phyloP scores from a whole-genome alignment of 2,329 filamentous ascomycete genomes.

The Blumeriella jaapii region DNA sequence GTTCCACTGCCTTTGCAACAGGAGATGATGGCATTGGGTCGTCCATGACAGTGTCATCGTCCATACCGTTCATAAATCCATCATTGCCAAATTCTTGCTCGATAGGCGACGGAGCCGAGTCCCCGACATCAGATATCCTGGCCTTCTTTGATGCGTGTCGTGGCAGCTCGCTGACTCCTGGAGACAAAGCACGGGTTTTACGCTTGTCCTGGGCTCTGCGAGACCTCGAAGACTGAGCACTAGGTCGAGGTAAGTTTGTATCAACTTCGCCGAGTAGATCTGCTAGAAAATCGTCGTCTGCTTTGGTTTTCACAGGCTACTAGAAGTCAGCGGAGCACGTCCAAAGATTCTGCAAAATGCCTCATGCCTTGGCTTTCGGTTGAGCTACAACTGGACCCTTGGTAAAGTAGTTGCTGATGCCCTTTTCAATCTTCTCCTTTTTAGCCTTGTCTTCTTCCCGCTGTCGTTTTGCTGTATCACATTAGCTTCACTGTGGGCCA shows the following conservation, averaged over 20 bases:
- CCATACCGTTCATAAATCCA: conserved; percentile 40
- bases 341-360: background rate
- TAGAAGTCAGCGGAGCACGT: conserved; percentile 16
- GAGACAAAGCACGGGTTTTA: conserved; percentile 71
- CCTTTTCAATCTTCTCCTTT: conserved; percentile 76
- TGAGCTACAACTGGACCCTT: conserved; percentile 56
- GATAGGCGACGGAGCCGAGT: conserved; percentile 35
- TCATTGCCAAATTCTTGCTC: conserved; percentile 45
- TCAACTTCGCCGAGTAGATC: conserved; percentile 82
- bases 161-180: conserved; percentile 43
- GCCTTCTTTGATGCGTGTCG: conserved; percentile 44
- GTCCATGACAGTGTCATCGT: conserved; percentile 66
- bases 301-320: conserved; percentile 67
- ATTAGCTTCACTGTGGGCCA: conserved; percentile 1
- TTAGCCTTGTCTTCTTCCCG: conserved; percentile 78
- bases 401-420: conserved; percentile 91
- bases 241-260: conserved; percentile 53
- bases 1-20: conserved; percentile 62
- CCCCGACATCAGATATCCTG: conserved; percentile 39
- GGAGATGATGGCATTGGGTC: conserved; percentile 83
- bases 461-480: conserved; percentile 61
- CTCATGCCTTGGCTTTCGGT: conserved; percentile 67
- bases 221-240: conserved; percentile 50
- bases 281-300: conserved; percentile 79
- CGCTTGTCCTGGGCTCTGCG: conserved; percentile 66